Base-by-base conservation (phyloP, 495 filamentous ascomycete genomes). In the Podospora appendiculata region DNA sequence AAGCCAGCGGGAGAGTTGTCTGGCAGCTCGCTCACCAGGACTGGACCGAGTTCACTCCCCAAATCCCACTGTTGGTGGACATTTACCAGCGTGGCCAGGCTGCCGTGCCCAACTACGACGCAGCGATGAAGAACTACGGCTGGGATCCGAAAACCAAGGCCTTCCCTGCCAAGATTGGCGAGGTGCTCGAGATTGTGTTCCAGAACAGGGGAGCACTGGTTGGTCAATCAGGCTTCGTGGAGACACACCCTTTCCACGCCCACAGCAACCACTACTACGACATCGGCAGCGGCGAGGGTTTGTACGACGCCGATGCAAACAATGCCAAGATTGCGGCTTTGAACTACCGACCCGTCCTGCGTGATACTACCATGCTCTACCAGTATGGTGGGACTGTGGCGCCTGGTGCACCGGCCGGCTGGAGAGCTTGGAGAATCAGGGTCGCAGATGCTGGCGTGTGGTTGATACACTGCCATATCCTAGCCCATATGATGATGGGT, bases 401-500 rank as follows among this genome's bases (percentile, higher is more conserved):
- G 8, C 58, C 71, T 32, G 63, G 73, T 8, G 60, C 65, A 42
- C 70, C 68, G 13, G 65, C 70, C 16, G 80, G 80, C 3, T 85
- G 81, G 82, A 62, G 80, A 32, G 81, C 77, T 2, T 83, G 80
- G 79, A 64, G 81, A 32, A 59, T 80, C 12, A 64, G 74, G 25
- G 68, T 80, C 12, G 69, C 60, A 0, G 60, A 79, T 50, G 65
- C 79, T 2, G 79, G 80, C 3, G 79, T 80, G 13, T 84, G 81
- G 81, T 79, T 83, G 76, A 63, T 82, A 19, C 82, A 85, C 62
- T 85, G 81, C 55, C 82, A 85, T 63, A 75, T 78, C 38, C 44
- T 67, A 18, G 53, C 48, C 5, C 64, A 67, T 43, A 67, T 67
- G 64, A 51, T 58, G 48, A 63, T 60, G 54, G 62, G 60, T 62